Base-by-base conservation (phyloP, 2,329 filamentous ascomycete genomes). In the Cryphonectria radicalis region DNA sequence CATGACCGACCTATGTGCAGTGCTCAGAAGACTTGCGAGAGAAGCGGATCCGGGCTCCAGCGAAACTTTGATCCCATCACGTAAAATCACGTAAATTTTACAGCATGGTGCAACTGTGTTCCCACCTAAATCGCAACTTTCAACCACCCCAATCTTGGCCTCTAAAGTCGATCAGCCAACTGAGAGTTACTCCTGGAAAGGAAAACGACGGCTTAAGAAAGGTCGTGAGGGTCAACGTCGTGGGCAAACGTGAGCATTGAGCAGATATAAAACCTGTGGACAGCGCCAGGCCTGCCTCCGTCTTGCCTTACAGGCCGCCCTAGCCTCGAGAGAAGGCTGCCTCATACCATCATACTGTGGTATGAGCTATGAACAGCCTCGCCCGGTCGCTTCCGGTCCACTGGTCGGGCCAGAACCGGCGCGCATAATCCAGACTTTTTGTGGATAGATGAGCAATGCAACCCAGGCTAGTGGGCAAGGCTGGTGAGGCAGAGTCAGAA, bases 121-220 rank as follows among this genome's bases (percentile, higher is more conserved):
- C 53, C 63, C 42, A 65, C 63, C 63, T 50, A 0, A 25, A 22
- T 53, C 63, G 63, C 63, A 53, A 65, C 63, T 22, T 32, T 19
- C 43, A 3, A 46, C 28, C 42, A 53, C 63, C 43, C 32, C 42
- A 6, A 5, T 53, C 17, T 37, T 46, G 25, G 17, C n/a, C 13
- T 65, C 63, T 32, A 40, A 19, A 13, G 7, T 22, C 28, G 28
- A 65, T 35, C 63, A 50, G 10, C 43, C 43, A 40, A 40, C 37
- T 13, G 37, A 40, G 63, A 65, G 28, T 19, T 14, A 53, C 63
- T 37, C 4, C 3, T 28, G 50, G 11, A 14, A 53, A 37, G 43
- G 63, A 65, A 65, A 65, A n/a, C 43, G 42, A 65, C 63, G 63
- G 63, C 63, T 65, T 50, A 65, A 65, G n/a, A 65, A 22, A 46